Percentiles rank a stretch among this genome's conserved stretches.
phyloP scores from a whole-genome alignment of 495 filamentous ascomycete genomes.

The Penicillium pulvis region DNA sequence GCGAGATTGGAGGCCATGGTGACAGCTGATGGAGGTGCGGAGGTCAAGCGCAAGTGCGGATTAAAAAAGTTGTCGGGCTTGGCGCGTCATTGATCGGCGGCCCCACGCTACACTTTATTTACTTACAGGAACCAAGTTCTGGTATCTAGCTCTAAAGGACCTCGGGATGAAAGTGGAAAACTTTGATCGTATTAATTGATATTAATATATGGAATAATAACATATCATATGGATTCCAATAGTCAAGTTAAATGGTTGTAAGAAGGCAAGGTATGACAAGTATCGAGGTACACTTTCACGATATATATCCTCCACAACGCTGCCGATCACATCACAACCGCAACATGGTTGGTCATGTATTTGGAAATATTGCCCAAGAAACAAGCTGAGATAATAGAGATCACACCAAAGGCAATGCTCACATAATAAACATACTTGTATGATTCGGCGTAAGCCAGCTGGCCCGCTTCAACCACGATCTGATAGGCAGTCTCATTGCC shows the following conservation, averaged over 20 bases:
- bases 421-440: conserved; percentile 71
- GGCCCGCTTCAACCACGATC: conserved; percentile 62
- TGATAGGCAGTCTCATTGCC: conserved; percentile 55
- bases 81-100: conserved; percentile 31
- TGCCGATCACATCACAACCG: conserved; percentile 58
- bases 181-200: no score
- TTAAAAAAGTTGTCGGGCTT: conserved; percentile 33
- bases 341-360: conserved; percentile 71
- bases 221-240: neutral
- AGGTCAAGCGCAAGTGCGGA: conserved; percentile 7
- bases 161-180: no score
- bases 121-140: neutral
- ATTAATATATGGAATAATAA: neutral
- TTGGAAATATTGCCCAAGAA: conserved; percentile 65
- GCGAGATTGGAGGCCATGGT: conserved; percentile 40
- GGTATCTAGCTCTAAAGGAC: no score
- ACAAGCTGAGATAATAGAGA: conserved; percentile 63
- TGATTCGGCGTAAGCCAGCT: conserved; percentile 60
- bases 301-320: neutral
- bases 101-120: neutral
- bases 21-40: conserved; percentile 18
- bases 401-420: conserved; percentile 65
- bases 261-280: neutral
- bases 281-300: neutral
- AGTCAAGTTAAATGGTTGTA: neutral